Evolutionary conservation across 805 yeast genomes (phyloP).

Genomic region (Candida manassasensis): DNA sequence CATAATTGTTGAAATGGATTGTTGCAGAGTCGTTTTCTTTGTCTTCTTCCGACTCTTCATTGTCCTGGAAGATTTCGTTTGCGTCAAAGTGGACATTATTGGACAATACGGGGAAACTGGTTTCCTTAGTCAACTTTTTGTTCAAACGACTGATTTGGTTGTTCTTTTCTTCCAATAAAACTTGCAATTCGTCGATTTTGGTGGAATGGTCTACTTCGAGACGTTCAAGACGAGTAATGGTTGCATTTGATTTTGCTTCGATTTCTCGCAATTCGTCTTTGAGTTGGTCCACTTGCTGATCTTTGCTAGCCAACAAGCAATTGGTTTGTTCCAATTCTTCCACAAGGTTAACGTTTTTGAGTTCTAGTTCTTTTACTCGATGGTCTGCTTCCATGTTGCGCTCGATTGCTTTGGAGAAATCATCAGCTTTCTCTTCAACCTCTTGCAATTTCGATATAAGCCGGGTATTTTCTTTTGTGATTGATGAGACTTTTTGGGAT

Average conservation of each 20-base stretch:
- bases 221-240: conserved; percentile 1
- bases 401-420: conserved; percentile 4
- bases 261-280: conserved; percentile 3
- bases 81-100: background rate
- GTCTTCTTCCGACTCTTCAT: background rate
- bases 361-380: conserved; percentile 6
- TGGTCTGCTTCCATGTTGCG: background rate
- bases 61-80: conserved; percentile 2
- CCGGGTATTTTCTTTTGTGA: background rate
- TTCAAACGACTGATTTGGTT: conserved; percentile 4
- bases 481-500: background rate
- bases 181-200: conserved; percentile 2
- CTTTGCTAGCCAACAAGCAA: background rate
- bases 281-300: conserved; percentile 3
- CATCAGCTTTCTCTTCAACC: conserved; percentile 2
- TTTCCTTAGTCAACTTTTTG: background rate
- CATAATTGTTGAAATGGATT: background rate
- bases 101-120: conserved; percentile 1
- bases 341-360: background rate
- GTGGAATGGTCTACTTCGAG: background rate
- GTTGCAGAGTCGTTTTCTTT: conserved; percentile 2
- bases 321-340: conserved; percentile 4
- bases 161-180: conserved; percentile 2
- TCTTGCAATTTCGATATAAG: background rate
- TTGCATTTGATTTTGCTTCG: background rate